phyloP scores from a whole-genome alignment of 306 rosid species.

The Cicer cuneatum region DNA sequence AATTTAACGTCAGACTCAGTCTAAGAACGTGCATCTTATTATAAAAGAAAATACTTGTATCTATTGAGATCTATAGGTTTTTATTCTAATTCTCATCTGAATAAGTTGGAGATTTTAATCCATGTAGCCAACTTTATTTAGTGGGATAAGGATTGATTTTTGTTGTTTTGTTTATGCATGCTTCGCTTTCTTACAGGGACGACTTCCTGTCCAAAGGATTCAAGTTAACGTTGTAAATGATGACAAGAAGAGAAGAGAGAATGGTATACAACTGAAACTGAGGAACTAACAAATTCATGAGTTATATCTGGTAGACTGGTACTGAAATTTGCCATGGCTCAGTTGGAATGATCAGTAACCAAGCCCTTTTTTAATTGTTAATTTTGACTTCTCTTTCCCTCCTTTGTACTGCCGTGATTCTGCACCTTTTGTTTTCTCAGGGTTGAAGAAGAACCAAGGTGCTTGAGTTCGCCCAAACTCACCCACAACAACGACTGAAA shows the following conservation, averaged over 20 bases:
- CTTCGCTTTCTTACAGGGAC: slow-evolving; percentile 52
- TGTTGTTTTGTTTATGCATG: background rate
- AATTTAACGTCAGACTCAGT: background rate
- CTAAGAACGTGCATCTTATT: background rate
- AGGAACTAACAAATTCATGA: slow-evolving; percentile 17
- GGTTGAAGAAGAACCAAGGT: slow-evolving; percentile 6
- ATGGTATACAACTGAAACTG: slow-evolving; percentile 9
- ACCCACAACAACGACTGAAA: background rate
- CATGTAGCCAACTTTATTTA: no score
- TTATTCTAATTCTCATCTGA: slow-evolving; percentile 4
- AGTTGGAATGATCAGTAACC: slow-evolving; percentile 26
- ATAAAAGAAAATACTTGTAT: slow-evolving; percentile 8
- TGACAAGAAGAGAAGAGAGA: slow-evolving; percentile 29
- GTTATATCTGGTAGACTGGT: slow-evolving; percentile 1
- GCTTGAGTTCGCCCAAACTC: background rate
- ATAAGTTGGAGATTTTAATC: slow-evolving; percentile 12
- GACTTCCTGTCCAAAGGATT: slow-evolving; percentile 68
- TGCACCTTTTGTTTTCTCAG: slow-evolving; percentile 43
- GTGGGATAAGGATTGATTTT: no score
- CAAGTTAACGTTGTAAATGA: slow-evolving; percentile 57
- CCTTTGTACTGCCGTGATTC: slow-evolving; percentile 18
- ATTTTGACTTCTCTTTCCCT: background rate
- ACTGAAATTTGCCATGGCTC: slow-evolving; percentile 29
- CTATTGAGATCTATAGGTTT: slow-evolving; percentile 20
- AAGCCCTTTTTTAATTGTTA: background rate